Evolutionary conservation across 2,329 filamentous ascomycete genomes (phyloP).

Genomic region (Trichophyton rubrum): DNA sequence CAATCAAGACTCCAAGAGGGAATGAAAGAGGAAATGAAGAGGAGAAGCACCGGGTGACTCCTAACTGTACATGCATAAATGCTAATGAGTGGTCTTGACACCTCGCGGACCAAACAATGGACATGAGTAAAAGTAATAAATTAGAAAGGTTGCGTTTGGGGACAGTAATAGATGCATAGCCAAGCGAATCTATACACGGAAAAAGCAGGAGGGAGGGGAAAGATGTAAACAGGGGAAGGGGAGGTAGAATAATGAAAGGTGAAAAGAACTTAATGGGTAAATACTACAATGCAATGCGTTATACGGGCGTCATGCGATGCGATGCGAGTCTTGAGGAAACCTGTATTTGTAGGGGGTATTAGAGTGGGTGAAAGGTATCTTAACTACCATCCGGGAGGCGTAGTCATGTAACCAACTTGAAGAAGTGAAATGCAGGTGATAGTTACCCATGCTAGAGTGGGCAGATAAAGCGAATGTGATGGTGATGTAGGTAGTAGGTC

Average conservation of each 20-base stretch:
- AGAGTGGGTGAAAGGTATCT: neutral
- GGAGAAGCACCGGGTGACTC: neutral
- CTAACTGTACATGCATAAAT: constrained; percentile 1
- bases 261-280: neutral
- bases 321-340: neutral
- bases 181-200: neutral
- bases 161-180: neutral
- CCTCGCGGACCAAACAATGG: neutral
- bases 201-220: neutral
- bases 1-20: neutral
- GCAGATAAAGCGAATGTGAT: neutral
- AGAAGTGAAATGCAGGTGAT: neutral
- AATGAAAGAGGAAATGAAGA: neutral
- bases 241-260: no score
- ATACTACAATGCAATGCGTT: constrained; percentile 4
- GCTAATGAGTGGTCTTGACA: neutral
- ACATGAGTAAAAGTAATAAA: neutral
- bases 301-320: constrained; percentile 1
- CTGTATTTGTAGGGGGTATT: neutral
- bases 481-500: neutral
- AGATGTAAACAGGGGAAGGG: neutral
- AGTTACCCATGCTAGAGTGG: neutral
- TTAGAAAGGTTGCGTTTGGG: no score
- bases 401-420: neutral
- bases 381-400: neutral